Evolutionary conservation across 805 yeast species (phyloP).

Genomic region (Pichia occidentalis): DNA sequence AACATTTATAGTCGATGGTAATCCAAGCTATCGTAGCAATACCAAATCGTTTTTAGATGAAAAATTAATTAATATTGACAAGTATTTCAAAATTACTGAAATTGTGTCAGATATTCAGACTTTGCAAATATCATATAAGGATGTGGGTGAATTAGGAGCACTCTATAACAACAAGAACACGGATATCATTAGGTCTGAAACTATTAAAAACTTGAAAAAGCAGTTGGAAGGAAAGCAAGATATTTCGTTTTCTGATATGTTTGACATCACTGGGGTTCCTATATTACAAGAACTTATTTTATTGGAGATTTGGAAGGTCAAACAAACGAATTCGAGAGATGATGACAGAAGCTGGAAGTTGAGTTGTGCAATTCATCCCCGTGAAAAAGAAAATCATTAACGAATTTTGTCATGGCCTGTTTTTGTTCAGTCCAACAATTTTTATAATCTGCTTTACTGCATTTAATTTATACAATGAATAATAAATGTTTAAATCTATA

Average conservation of each 20-base stretch:
- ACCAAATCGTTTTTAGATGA: slow-evolving; percentile 44
- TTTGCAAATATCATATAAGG: slow-evolving; percentile 55
- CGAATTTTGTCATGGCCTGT: not conserved
- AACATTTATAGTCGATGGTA: slow-evolving; percentile 79
- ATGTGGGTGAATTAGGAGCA: slow-evolving; percentile 27
- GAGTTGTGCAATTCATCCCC: slow-evolving; percentile 55
- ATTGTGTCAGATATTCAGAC: slow-evolving; percentile 61
- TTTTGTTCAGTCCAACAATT: too few species aligned
- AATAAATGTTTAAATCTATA: slow-evolving; percentile 1
- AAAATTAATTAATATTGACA: slow-evolving; percentile 65
- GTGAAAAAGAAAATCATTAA: slow-evolving; percentile 28
- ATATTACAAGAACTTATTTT: slow-evolving; percentile 53
- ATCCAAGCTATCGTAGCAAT: slow-evolving; percentile 56
- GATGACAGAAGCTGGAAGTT: slow-evolving; percentile 69
- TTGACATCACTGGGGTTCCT: slow-evolving; percentile 35
- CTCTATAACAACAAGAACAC: slow-evolving; percentile 23
- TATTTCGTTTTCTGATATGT: slow-evolving; percentile 26
- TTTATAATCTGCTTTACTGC: not conserved
- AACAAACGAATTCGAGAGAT: slow-evolving; percentile 51
- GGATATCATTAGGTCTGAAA: slow-evolving; percentile 25
- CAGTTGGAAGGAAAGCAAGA: slow-evolving; percentile 17
- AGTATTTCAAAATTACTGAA: slow-evolving; percentile 59
- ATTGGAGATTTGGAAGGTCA: slow-evolving; percentile 64
- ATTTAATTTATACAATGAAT: slow-evolving; percentile 4
- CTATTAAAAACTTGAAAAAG: slow-evolving; percentile 22